phyloP scores from a whole-genome alignment of 148 eudicot species.

The Camellia japonica region DNA sequence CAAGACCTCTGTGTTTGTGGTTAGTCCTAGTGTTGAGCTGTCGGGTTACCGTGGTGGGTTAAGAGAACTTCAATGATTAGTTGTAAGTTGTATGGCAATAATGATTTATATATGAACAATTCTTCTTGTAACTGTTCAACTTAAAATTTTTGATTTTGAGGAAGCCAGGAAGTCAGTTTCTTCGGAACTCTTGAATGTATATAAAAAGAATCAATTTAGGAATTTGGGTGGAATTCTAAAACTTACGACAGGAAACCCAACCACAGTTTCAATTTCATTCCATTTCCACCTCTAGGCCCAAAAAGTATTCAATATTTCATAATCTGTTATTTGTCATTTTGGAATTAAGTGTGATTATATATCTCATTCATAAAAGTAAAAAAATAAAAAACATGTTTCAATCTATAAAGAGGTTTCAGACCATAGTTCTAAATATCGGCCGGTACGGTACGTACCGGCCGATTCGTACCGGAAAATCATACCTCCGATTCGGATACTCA shows the following conservation, averaged over 20 bases:
- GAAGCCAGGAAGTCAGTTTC: conserved; percentile 5
- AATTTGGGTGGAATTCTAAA: neutral
- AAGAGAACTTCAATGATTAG: too few relatives aligned
- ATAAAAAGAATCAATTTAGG: neutral
- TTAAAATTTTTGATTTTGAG: neutral
- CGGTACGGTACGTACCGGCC: too few relatives aligned
- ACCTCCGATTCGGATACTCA: too few relatives aligned
- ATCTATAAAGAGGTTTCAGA: neutral
- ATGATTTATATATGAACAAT: neutral
- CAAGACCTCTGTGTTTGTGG: too few relatives aligned
- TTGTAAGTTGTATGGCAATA: neutral
- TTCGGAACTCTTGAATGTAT: neutral
- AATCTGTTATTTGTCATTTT: neutral
- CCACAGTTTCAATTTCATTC: neutral
- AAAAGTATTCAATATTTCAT: neutral
- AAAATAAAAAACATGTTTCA: too few relatives aligned
- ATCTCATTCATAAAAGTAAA: too few relatives aligned
- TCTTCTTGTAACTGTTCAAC: neutral
- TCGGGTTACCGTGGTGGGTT: too few relatives aligned
- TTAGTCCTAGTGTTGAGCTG: too few relatives aligned
- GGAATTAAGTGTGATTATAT: too few relatives aligned
- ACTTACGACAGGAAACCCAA: neutral
- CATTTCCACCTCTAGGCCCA: neutral
- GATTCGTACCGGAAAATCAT: too few relatives aligned
- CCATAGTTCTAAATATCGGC: too few relatives aligned